phyloP scores from a whole-genome alignment of 2,329 filamentous ascomycete genomes.

The Neodidymelliopsis sp. region DNA sequence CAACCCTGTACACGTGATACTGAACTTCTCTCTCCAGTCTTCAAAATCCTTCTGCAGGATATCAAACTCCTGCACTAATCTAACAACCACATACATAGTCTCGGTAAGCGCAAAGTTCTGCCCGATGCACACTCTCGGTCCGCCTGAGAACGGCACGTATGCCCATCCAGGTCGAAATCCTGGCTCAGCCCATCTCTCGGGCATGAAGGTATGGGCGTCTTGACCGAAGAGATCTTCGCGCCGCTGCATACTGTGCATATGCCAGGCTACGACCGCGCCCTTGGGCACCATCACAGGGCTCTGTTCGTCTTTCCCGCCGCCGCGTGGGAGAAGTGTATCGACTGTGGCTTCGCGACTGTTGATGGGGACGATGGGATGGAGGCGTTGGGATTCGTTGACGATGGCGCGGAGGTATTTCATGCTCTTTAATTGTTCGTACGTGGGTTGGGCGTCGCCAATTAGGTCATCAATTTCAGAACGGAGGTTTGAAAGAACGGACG shows the following conservation, averaged over 20 bases:
- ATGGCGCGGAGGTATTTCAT: constrained; percentile 40
- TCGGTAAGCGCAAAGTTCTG: constrained; percentile 39
- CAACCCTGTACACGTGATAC: constrained; percentile 24
- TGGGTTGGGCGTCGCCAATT: constrained; percentile 51
- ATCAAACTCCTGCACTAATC: constrained; percentile 31
- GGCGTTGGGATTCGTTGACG: constrained; percentile 42
- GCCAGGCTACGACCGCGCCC: constrained; percentile 27
- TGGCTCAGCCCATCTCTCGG: constrained; percentile 44
- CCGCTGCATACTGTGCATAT: constrained; percentile 38
- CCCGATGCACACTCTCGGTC: constrained; percentile 38
- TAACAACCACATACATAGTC: constrained; percentile 29
- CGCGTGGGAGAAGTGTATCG: constrained; percentile 40
- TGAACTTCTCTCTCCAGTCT: constrained; percentile 35
- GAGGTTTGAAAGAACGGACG: constrained; percentile 40
- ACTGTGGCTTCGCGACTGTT: constrained; percentile 38
- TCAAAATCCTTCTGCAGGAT: constrained; percentile 28
- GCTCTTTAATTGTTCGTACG: constrained; percentile 39
- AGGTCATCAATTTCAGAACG: constrained; percentile 50
- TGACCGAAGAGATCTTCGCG: constrained; percentile 41
- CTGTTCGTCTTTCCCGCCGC: constrained; percentile 38
- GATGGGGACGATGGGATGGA: constrained; percentile 41
- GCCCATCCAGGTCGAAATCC: constrained; percentile 34
- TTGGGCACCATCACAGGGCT: constrained; percentile 39
- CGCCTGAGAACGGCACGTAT: constrained; percentile 39
- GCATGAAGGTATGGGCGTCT: constrained; percentile 43